Evolutionary conservation across 179 eudicot genomes (phyloP).

Genomic region (Monotropa hypopitys): DNA sequence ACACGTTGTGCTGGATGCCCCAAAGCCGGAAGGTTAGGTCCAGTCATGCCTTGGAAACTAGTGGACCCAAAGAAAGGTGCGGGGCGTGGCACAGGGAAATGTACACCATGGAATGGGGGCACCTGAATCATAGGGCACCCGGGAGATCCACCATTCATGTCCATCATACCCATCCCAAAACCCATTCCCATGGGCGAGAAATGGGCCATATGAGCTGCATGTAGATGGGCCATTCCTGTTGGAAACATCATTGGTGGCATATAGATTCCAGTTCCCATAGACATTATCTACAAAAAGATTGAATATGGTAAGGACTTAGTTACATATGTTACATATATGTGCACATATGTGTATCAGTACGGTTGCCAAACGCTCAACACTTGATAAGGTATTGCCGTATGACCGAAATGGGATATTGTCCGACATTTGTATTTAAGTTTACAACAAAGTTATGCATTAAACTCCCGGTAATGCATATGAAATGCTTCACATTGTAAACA

Average conservation of each 20-base stretch:
- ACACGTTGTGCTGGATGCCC: slow-evolving; percentile 37
- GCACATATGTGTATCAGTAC: neutral
- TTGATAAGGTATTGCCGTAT: too few species aligned
- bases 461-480: neutral
- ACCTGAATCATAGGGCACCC: slow-evolving; percentile 32
- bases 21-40: slow-evolving; percentile 33
- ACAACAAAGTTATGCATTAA: neutral
- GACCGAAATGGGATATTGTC: too few species aligned
- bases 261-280: slow-evolving; percentile 89
- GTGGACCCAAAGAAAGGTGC: slow-evolving; percentile 22
- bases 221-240: slow-evolving; percentile 60
- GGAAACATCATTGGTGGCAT: slow-evolving; percentile 93
- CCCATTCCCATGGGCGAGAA: slow-evolving; percentile 57
- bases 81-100: slow-evolving; percentile 23
- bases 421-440: neutral
- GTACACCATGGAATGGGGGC: slow-evolving; percentile 38
- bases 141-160: slow-evolving; percentile 41
- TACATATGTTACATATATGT: neutral
- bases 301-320: neutral
- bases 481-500: neutral
- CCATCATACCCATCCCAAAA: slow-evolving; percentile 58
- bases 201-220: slow-evolving; percentile 56
- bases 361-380: too few species aligned
- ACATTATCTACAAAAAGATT: slow-evolving; percentile 50
- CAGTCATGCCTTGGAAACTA: slow-evolving; percentile 40